Conservation (phyloP, 176 grass and related monocot genomes). For the Eleusine indica region DNA sequence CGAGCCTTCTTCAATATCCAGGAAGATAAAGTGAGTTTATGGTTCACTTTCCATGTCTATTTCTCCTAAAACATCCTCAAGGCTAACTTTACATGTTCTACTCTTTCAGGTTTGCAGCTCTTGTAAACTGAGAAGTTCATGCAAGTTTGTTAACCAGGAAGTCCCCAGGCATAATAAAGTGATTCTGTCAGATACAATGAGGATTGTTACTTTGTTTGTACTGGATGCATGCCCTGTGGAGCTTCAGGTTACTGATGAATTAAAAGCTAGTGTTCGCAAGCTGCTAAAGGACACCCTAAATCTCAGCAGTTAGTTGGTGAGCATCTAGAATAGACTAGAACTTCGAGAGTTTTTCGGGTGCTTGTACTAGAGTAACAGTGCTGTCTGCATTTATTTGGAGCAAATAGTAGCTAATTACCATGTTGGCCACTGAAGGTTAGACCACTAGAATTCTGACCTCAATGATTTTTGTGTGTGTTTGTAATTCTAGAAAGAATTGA, state of each 20-base stretch:
- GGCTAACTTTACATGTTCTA: conserved; percentile 9
- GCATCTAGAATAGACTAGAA: neutral
- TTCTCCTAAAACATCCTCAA: neutral
- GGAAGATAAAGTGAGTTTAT: conserved; percentile 67
- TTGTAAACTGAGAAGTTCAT: conserved; percentile 70
- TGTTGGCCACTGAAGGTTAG: neutral
- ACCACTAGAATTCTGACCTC: conserved; percentile 20
- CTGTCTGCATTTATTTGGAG: conserved; percentile 25
- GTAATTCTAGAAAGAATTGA: neutral
- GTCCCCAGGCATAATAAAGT: conserved; percentile 64
- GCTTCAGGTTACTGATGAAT: conserved; percentile 42
- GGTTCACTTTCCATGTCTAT: neutral
- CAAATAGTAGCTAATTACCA: neutral
- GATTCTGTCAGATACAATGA: conserved; percentile 64
- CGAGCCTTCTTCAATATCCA: conserved; percentile 75
- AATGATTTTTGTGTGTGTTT: neutral
- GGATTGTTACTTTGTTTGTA: conserved; percentile 63
- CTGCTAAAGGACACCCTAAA: conserved; percentile 76
- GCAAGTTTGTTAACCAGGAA: conserved; percentile 65
- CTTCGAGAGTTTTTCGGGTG: neutral
- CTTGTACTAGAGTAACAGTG: neutral
- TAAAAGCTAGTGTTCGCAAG: conserved; percentile 64
- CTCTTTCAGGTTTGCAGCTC: conserved; percentile 56
- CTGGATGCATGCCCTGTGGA: conserved; percentile 50
- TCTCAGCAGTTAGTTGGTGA: conserved; percentile 52